Evolutionary conservation across 352 stramenopile species (phyloP), one percentile per base, ranked within the genome.

Genomic region (Globisporangium canariense): DNA sequence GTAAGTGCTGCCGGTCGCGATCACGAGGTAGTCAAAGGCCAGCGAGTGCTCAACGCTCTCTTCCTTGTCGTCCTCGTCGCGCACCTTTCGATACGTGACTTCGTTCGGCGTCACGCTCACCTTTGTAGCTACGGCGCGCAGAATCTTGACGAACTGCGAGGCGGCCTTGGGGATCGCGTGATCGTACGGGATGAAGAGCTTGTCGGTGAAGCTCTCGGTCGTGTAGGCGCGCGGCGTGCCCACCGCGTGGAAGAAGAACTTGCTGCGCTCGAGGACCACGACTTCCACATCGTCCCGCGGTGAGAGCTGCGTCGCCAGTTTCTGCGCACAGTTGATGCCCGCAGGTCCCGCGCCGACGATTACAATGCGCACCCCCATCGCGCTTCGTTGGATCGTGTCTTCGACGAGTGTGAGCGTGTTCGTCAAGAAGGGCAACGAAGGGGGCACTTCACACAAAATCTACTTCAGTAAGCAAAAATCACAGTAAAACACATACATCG

Each of bases 1-100:
- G 75, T 89, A 88, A 54, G 69, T 83, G 67, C 72, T 84, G 14
- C 77, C 77, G 0, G 79, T 90, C 18, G 81, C 81, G 32, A 90
- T 54, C 30, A 90, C 70, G 7, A 89, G 65, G 59, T 83, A 89
- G 72, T 88, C 79, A 49, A 81, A 90, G 3, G 40, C 22, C 30
- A 89, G 45, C 41, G 57, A 4, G 36, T 41, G 36, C 36, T 41
- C 36, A 14, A 16, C 36, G 10, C 36, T 73, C 56, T 78, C 64
- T 45, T 65, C 58, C 2, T 52, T 64, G 4, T 62, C 55, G 51
- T 74, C 62, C 34, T 78, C 54, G 32, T 69, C 68, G 53, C 76
- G 43, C 40, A 86, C 70, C n/a, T 83, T 41, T 4, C 36, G 13
- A 11, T 41, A 41, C 36, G 36, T 16, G 36, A 41, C 36, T 10